Evolutionary conservation across 2,329 filamentous ascomycete genomes (phyloP).

Genomic region (Pseudocercospora fijiensis): DNA sequence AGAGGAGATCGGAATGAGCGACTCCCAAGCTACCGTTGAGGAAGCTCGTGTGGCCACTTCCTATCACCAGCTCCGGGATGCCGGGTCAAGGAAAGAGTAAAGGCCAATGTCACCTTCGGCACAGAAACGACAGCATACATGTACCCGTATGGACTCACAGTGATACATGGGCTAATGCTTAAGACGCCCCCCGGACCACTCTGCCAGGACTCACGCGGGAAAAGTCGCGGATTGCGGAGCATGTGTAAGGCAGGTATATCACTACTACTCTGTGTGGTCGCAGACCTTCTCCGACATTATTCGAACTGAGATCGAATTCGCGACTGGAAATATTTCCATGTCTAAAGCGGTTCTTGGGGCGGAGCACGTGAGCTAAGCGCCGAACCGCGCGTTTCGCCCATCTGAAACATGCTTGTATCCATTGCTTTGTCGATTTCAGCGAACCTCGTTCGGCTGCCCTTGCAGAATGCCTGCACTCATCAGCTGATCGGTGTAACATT

Average conservation of each 20-base stretch:
- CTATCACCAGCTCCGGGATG: not conserved
- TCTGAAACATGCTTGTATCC: conserved; percentile 10
- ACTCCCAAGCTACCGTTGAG: not conserved
- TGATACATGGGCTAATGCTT: too few species aligned
- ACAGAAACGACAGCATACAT: too few species aligned
- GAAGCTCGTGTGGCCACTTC: not conserved
- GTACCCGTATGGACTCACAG: too few species aligned
- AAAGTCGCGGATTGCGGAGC: not conserved
- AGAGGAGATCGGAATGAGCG: not conserved
- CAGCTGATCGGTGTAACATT: conserved; percentile 3
- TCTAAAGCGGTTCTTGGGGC: not conserved
- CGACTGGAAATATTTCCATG: too few species aligned
- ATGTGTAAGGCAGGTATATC: not conserved
- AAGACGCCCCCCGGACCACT: not conserved
- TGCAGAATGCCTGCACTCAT: conserved; percentile 5
- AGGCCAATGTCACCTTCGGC: too few species aligned
- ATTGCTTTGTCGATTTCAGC: not conserved
- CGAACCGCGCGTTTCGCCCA: conserved; percentile 10
- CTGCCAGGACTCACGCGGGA: not conserved
- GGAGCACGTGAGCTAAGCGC: conserved; percentile 10
- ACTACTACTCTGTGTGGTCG: not conserved
- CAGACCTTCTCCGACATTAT: not conserved
- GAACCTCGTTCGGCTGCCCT: not conserved
- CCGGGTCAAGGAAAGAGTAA: too few species aligned
- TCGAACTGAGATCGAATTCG: not conserved